These are phyloP conservation scores for Tremella mesenterica DNA, from an alignment of 768 basidiomycete genomes.

Conservation along the genomic window DNA sequence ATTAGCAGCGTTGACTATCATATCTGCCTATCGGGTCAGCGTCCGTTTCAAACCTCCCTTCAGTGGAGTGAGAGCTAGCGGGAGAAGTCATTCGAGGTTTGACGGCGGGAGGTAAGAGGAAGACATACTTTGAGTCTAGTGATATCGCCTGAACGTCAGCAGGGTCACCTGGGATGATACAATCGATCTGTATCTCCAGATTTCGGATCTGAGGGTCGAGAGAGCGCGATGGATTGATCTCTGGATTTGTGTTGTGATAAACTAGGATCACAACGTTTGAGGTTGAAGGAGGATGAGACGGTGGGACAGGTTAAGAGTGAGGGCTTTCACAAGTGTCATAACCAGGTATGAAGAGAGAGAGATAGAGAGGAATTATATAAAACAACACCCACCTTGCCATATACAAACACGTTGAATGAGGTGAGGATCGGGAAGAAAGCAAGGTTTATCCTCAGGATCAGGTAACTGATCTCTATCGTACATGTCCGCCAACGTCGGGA, in stretches of 20 bases:
- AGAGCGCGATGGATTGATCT: too few species aligned
- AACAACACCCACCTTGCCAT: slow-evolving; percentile 23
- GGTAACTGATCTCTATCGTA: slow-evolving; percentile 12
- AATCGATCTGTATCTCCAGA: neutral
- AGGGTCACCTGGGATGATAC: too few species aligned
- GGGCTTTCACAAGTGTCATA: too few species aligned
- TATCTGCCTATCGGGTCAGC: slow-evolving; percentile 22
- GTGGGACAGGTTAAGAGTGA: neutral
- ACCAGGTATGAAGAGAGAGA: neutral
- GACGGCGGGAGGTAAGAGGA: neutral
- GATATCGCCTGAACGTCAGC: slow-evolving; percentile 29
- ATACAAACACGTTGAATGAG: slow-evolving; percentile 31
- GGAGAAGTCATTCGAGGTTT: neutral
- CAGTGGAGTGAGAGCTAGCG: neutral
- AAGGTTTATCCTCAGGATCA: slow-evolving; percentile 2
- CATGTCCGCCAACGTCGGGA: slow-evolving; percentile 28
- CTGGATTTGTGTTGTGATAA: too few species aligned
- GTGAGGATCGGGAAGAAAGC: slow-evolving; percentile 7
- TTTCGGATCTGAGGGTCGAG: too few species aligned
- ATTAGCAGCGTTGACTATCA: slow-evolving; percentile 46
- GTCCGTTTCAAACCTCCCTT: neutral
- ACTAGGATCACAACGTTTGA: too few species aligned
- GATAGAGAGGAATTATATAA: neutral
- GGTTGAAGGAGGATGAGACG: too few species aligned
- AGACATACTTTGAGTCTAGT: slow-evolving; percentile 32